These are phyloP conservation scores for Cicer chorassanicum DNA, from an alignment of 306 rosid genomes.

Conservation along the genomic window DNA sequence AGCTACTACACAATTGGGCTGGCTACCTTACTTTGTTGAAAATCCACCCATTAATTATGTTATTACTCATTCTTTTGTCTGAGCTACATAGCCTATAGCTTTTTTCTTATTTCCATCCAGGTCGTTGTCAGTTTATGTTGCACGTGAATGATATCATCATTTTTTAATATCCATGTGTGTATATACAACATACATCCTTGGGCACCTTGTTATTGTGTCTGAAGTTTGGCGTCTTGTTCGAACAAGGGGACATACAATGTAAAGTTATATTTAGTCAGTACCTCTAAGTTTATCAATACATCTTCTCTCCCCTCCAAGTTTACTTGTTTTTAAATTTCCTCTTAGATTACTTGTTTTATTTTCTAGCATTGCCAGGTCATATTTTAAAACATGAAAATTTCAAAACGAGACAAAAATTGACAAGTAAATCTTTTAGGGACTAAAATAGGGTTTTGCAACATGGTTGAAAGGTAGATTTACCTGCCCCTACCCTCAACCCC, in stretches of 20 bases:
- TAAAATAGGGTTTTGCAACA: not conserved
- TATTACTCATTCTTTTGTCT: conserved; percentile 11
- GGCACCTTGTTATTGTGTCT: not conserved
- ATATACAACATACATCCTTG: conserved; percentile 2
- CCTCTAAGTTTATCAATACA: not conserved
- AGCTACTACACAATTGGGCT: not conserved
- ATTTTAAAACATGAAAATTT: not conserved
- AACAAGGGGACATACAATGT: not conserved
- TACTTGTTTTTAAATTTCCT: not conserved
- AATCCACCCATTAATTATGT: not conserved
- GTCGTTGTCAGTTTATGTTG: conserved; percentile 12
- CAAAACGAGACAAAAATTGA: not conserved
- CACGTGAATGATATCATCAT: conserved; percentile 11
- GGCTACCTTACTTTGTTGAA: conserved; percentile 8
- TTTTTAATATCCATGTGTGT: not conserved
- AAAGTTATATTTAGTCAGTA: not conserved
- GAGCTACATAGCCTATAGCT: not conserved
- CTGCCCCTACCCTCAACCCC: not conserved
- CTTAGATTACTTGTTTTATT: not conserved
- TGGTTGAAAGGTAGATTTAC: not conserved
- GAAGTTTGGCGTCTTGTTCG: not conserved
- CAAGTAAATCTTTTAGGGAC: not conserved
- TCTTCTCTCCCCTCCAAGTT: not conserved
- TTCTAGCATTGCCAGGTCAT: not conserved
- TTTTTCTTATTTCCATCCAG: conserved; percentile 18